These are phyloP conservation scores for Cryptococcus sp. DNA, from an alignment of 1,284 basidiomycete species.

Conservation along the genomic window DNA sequence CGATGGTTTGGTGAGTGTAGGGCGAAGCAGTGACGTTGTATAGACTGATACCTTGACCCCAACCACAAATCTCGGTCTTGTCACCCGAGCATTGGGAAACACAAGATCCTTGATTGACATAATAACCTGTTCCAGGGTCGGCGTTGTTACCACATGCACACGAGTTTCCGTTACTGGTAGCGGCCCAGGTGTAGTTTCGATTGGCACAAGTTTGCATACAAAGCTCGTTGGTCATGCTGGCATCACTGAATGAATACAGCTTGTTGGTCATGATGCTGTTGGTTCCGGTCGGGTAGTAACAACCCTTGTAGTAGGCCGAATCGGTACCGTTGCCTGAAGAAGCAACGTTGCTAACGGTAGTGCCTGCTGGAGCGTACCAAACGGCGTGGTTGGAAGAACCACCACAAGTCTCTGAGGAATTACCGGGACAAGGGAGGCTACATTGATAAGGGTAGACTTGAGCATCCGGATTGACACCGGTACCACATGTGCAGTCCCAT, in stretches of 20 bases:
- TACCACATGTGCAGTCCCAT: constrained; percentile 20
- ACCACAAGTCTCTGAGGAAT: constrained; percentile 27
- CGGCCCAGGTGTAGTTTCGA: constrained; percentile 4
- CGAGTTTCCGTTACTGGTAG: not conserved
- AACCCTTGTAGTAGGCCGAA: not conserved
- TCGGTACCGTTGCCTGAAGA: not conserved
- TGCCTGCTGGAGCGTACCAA: constrained; percentile 3
- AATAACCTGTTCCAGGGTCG: not conserved
- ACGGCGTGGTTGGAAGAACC: constrained; percentile 3
- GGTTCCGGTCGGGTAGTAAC: not conserved
- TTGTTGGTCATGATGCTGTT: not conserved
- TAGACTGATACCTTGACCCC: not conserved
- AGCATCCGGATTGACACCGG: constrained; percentile 10
- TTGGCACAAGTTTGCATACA: constrained; percentile 4
- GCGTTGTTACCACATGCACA: constrained; percentile 5
- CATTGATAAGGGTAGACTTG: constrained; percentile 19
- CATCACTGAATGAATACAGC: not conserved
- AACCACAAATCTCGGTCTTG: constrained; percentile 11
- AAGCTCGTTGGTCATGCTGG: not conserved
- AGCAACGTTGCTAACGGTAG: not conserved
- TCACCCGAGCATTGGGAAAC: constrained; percentile 6
- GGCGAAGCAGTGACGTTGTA: constrained; percentile 3
- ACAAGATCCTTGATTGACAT: not conserved
- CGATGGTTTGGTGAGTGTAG: not conserved
- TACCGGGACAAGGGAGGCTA: constrained; percentile 27